Evolutionary conservation across 2,329 filamentous ascomycete species (phyloP).

Genomic region (Tolypocladium inflatum): DNA sequence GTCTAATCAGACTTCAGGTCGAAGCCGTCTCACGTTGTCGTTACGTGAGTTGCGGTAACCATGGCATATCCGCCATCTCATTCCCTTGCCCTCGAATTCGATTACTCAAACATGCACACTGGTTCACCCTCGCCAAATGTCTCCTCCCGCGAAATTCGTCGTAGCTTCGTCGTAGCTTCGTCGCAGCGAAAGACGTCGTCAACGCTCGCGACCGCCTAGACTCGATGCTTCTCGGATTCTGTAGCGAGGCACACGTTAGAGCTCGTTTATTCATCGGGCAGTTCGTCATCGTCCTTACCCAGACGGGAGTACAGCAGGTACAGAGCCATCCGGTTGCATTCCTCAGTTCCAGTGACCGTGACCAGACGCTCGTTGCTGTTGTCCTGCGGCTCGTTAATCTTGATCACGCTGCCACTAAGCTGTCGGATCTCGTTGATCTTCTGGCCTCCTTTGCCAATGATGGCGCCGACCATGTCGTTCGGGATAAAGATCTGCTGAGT

Average conservation of each 20-base stretch:
- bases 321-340: slow-evolving; percentile 99
- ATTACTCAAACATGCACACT: neutral
- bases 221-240: slow-evolving; percentile 37
- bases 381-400: slow-evolving; percentile 98
- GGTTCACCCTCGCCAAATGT: neutral
- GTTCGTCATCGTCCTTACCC: slow-evolving; percentile 48
- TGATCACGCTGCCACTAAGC: slow-evolving; percentile 94
- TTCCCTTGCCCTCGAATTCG: neutral
- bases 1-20: neutral
- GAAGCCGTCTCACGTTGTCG: neutral
- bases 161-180: neutral
- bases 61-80: neutral
- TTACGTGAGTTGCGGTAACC: neutral
- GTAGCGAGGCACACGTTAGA: neutral
- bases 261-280: slow-evolving; percentile 9
- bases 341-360: slow-evolving; percentile 93
- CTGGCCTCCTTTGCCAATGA: slow-evolving; percentile 95
- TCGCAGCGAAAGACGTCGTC: neutral
- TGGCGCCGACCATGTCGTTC: slow-evolving; percentile 98
- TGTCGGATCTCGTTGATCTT: slow-evolving; percentile 99
- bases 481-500: slow-evolving; percentile 99
- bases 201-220: slow-evolving; percentile 14
- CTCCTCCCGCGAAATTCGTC: neutral
- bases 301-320: slow-evolving; percentile 99
- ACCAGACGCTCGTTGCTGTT: slow-evolving; percentile 98